Evolutionary conservation across 495 filamentous ascomycete genomes (phyloP), one percentile per base, ranked within the genome.

Genomic region (Cetradonia linearis): DNA sequence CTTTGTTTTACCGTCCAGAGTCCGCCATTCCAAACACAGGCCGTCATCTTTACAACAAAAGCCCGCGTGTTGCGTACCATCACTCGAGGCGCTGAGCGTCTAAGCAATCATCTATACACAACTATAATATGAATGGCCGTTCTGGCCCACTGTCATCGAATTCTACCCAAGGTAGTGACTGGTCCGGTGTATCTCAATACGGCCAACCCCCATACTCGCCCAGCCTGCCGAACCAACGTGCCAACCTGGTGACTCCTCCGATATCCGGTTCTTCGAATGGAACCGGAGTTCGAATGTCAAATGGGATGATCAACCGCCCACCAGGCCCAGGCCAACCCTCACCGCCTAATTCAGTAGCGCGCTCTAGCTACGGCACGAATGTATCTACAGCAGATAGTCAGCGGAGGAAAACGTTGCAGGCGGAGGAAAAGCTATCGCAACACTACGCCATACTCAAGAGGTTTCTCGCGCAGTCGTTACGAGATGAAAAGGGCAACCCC

Each of bases 101-200:
- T 1, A 40, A 28, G 23, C 10, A 27, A 14, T 34, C 31, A 34
- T 23, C 34, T 30, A 23, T 14, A 40, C 27, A 23, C 28, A 31
- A 16, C 40, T 33, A 50, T 68, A 74, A 60, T 56, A 84, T 86
- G 83, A 83, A 82, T 77, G 81, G 75, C 63, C 77, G 75, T 64
- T 73, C 77, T 65, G 81, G 79, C 70, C 86, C 87, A 63, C 83
- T 91, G 73, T 92, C 89, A 70, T 89, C 89, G 69, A 84, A 88
- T 70, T 92, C 89, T 70, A 83, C 84, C 68, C 84, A 82, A 69
- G 83, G 86, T 65, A 94, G 85, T 74, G 90, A 95, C 73, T 95
- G 89, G 90, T 91, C 89, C 27, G 86, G 84, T 54, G 80, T 87
- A 62, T 82, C 84, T 53, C 81, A 82, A 66, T 92, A 94, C 47